Conservation (phyloP, 768 basidiomycete genomes). For the Tricholomella constricta region DNA sequence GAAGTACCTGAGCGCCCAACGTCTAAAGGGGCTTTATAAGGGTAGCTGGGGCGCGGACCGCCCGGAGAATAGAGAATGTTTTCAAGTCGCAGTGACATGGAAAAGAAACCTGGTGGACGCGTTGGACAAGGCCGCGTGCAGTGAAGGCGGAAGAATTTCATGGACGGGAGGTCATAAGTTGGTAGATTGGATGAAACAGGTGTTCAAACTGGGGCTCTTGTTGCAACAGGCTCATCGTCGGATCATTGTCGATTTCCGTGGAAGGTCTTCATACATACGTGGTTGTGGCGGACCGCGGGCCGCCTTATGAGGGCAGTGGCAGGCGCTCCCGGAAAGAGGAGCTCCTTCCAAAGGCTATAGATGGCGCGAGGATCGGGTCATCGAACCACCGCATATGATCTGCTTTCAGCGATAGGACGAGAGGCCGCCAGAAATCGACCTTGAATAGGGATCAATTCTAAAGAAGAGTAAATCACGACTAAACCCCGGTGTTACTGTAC, state of each 20-base stretch:
- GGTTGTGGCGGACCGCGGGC: slow-evolving; percentile 16
- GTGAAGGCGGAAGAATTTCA: background rate
- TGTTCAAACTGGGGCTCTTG: background rate
- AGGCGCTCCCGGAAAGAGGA: background rate
- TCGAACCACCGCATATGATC: too few species aligned
- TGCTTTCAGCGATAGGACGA: too few species aligned
- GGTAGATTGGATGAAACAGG: slow-evolving; percentile 2
- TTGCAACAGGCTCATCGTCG: slow-evolving; percentile 12
- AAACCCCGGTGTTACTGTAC: too few species aligned
- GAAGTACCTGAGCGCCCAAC: background rate
- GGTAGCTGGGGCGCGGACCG: background rate
- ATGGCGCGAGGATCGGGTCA: background rate
- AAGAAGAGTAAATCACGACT: too few species aligned
- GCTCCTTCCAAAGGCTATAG: background rate
- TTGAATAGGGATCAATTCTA: background rate
- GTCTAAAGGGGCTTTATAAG: background rate
- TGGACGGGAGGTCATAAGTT: slow-evolving; percentile 1
- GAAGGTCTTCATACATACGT: background rate
- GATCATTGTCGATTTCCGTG: slow-evolving; percentile 8
- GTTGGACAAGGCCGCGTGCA: background rate
- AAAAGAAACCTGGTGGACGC: background rate
- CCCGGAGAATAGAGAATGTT: background rate
- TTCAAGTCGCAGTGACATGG: background rate
- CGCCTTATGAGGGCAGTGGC: background rate
- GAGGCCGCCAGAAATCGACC: too few species aligned